A percentile compares a stretch with the other conserved stretches of the same genome.
Conservation (phyloP, 2,329 filamentous ascomycete species). For the Capronia americana region DNA sequence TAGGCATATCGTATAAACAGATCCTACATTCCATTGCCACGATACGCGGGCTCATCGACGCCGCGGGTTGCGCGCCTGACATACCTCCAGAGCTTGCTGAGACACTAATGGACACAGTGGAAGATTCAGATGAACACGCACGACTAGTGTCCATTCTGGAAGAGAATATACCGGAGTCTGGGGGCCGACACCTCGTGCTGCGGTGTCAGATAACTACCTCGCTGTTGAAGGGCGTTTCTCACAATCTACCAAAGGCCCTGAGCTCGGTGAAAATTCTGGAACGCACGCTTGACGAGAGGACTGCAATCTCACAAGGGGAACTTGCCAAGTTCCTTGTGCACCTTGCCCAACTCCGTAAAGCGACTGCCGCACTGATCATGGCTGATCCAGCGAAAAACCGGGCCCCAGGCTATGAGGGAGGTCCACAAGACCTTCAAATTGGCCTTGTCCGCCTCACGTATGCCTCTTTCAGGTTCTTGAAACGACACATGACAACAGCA, state of each 20-base stretch:
- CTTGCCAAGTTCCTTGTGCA: conserved; percentile 24
- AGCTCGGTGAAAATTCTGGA: conserved; percentile 4
- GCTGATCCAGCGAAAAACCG: not conserved
- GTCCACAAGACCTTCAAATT: not conserved
- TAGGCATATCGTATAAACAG: not conserved
- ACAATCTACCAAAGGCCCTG: not conserved
- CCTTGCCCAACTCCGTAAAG: conserved; percentile 29
- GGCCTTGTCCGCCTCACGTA: conserved; percentile 15
- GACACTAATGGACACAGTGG: conserved; percentile 11
- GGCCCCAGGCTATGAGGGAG: not conserved
- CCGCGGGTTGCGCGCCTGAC: not conserved
- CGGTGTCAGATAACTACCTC: conserved; percentile 19
- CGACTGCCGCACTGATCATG: conserved; percentile 14
- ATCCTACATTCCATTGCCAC: not conserved
- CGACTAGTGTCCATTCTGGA: conserved; percentile 20
- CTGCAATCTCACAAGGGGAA: conserved; percentile 11
- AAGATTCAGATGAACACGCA: not conserved
- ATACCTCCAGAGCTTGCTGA: conserved; percentile 25
- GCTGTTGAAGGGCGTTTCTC: conserved; percentile 17
- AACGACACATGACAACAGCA: not conserved
- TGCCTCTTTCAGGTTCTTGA: conserved; percentile 19
- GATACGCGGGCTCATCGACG: conserved; percentile 18
- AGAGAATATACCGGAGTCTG: conserved; percentile 11
- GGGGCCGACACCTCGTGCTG: conserved; percentile 4
- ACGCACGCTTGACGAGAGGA: conserved; percentile 6